Base-by-base conservation (phyloP, 768 basidiomycete genomes). In the Xerocomellus intermedius region DNA sequence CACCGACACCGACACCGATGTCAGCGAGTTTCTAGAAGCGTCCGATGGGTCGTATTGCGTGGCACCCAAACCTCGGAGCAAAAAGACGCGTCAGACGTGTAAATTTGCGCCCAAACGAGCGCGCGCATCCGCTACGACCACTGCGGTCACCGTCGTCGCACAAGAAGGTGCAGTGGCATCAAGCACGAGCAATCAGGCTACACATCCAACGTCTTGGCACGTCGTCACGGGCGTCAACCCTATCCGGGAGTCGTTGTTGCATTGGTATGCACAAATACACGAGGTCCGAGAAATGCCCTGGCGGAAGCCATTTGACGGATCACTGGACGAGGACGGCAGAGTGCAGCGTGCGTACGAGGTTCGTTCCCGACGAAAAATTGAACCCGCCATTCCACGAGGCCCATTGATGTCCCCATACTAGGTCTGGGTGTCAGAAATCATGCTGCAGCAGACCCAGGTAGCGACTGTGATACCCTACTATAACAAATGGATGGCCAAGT, bases 381-480 rank as follows among this genome's bases (percentile, higher is more conserved):
- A 28, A 1, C 24, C 14, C 19, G 10, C 49, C 22, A 10, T 43
- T 42, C 45, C 32, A 16, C 12, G 12, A 19, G 0, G 1, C 2
- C 16, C 8, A 7, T 35, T 42, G 32, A 46, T 19, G 17, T 12
- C 2, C 35, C 44, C 30, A 37, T 42, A 3, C 6, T 32, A 90
- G 90, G 89, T 93, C 24, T 92, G 91, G 89, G 79, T 94, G 22
- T 91, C 87, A 14, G 93, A 98, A 73, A 86, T 97, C 54, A 97
- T 97, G 95, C 78, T 95, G 2, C 95, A 98, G 70, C 95, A 98
- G 72, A 98, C 95, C 0, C 94, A 96, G 69, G 94, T 97, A 33
- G 79, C 73, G 5, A 94, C 93, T 2, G 94, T 96, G n/a, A 93
- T 95, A 62, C 90, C 90, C 1, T 98, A 97, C 72, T 98, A 91